Evolutionary conservation across 73 alveolate species (phyloP).

Genomic region (Paramecium biaurelia): DNA sequence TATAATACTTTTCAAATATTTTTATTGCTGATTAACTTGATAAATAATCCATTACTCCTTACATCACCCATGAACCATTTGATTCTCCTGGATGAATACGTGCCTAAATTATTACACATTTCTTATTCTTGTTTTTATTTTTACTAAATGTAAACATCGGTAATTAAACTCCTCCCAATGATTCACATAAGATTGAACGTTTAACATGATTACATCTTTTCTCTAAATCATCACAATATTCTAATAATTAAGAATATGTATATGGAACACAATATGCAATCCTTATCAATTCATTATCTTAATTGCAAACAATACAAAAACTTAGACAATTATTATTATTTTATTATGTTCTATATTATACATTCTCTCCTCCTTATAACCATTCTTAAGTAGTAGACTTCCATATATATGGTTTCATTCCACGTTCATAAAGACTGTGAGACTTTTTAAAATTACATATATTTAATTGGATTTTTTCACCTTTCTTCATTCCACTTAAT

Average conservation of each 20-base stretch:
- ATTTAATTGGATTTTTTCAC: conserved; percentile 78
- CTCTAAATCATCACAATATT: not conserved
- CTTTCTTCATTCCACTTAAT: conserved; percentile 71
- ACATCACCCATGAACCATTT: conserved; percentile 78
- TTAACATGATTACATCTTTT: conserved; percentile 38
- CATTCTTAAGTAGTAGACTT: conserved; percentile 23
- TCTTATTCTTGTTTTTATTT: conserved; percentile 66
- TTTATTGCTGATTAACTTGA: conserved; percentile 79
- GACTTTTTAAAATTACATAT: conserved; percentile 86
- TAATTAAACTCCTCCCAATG: conserved; percentile 74
- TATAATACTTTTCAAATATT: conserved; percentile 69
- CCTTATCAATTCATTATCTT: conserved; percentile 62
- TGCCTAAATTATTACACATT: conserved; percentile 71
- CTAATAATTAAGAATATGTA: conserved; percentile 74
- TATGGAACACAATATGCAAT: conserved; percentile 93
- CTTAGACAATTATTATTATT: not conserved
- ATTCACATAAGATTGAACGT: conserved; percentile 67
- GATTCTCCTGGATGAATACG: conserved; percentile 89
- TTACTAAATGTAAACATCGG: conserved; percentile 79
- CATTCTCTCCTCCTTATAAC: conserved; percentile 60
- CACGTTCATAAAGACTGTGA: conserved; percentile 78
- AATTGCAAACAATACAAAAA: not conserved
- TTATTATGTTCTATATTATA: not conserved
- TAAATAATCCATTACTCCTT: conserved; percentile 78
- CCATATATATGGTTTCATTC: conserved; percentile 62